phyloP scores from a whole-genome alignment of 2,329 filamentous ascomycete genomes.

The Balansia obtecta region DNA sequence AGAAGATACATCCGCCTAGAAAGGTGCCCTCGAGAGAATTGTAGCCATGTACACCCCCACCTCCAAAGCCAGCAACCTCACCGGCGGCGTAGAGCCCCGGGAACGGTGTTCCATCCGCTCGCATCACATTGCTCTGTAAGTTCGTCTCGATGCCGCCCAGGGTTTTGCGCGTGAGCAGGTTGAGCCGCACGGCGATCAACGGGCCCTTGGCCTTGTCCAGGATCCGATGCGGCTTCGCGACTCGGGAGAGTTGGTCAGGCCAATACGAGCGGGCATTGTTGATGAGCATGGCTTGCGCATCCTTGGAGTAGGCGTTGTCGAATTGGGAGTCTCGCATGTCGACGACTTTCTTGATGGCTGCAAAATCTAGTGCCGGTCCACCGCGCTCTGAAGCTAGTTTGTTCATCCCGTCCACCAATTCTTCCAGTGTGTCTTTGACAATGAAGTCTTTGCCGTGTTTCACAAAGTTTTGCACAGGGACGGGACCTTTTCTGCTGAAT shows the following conservation, averaged over 20 bases:
- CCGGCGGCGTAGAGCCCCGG: conserved; percentile 47
- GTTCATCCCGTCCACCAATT: conserved; percentile 48
- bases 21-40: conserved; percentile 51
- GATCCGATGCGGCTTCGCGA: conserved; percentile 41
- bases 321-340: conserved; percentile 43
- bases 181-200: conserved; percentile 47
- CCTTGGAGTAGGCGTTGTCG: conserved; percentile 43
- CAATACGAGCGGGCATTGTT: conserved; percentile 43
- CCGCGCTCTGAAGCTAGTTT: conserved; percentile 32
- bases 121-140: conserved; percentile 42
- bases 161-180: conserved; percentile 48
- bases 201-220: conserved; percentile 43
- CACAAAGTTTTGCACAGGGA: conserved; percentile 44
- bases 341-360: conserved; percentile 31
- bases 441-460: conserved; percentile 48
- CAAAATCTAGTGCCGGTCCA: conserved; percentile 35
- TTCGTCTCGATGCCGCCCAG: conserved; percentile 49
- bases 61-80: conserved; percentile 48
- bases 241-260: conserved; percentile 37
- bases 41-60: conserved; percentile 50
- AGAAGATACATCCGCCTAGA: conserved; percentile 51
- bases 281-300: conserved; percentile 50
- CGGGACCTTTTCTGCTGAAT: conserved; percentile 38
- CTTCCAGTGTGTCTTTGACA: conserved; percentile 40
- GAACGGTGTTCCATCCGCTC: conserved; percentile 33